Evolutionary conservation across 73 alveolate species (phyloP), one percentile per base, ranked within the genome.

Genomic region (Blepharisma stoltei): DNA sequence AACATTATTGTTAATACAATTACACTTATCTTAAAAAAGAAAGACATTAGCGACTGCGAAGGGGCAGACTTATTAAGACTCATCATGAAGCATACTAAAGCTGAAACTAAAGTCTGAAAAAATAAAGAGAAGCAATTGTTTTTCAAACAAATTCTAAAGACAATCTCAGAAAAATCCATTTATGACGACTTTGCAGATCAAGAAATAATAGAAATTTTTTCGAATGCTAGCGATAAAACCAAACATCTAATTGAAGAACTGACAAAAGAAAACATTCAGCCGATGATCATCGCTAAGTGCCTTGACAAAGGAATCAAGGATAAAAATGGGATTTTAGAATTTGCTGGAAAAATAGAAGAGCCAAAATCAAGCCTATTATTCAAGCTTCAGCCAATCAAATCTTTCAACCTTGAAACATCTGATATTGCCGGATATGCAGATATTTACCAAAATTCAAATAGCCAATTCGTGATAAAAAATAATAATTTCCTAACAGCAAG

Each of bases 401-500:
- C n/a, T n/a, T n/a, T n/a, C n/a, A n/a, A n/a, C n/a, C n/a, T n/a
- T n/a, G n/a, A n/a, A n/a, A n/a, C n/a, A n/a, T n/a, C n/a, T 14
- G 71, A 55, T 20, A 7, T 20, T 21, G 6, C 71, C 6, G 71
- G 71, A 7, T 7, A 8, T 6, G 71, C 71, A 7, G 71, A 55
- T 6, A 55, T 55, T 55, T 55, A 55, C 71, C 71, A 55, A 21
- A 55, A 55, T 55, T 55, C 71, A 8, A 55, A 7, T 8, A 7
- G 44, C 7, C 71, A 55, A 7, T 55, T 55, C 25, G 71, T 55
- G 6, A 55, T 55, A 7, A 20, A 9, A 7, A 55, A 55, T 37
- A 8, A 21, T 9, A 37, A 6, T 9, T 7, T 7, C 43, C 44
- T 7, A 8, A 9, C 25, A 7, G 18, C 45, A 9, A 8, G 43